Conservation (phyloP, 2,329 filamentous ascomycete genomes). For the Ophiostoma sp. region DNA sequence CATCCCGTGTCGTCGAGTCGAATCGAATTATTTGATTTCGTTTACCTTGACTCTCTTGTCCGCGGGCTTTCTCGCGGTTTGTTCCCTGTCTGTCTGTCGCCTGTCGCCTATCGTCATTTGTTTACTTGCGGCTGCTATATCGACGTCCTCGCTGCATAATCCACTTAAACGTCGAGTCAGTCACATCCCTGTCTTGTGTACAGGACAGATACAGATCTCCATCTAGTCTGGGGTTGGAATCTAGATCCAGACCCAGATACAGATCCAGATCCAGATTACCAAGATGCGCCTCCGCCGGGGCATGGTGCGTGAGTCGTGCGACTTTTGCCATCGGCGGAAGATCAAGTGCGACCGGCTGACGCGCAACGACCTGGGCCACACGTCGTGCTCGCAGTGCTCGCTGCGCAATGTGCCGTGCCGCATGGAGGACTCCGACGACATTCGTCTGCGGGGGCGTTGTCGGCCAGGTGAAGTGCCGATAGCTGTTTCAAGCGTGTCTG, state of each 20-base stretch:
- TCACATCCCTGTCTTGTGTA: background rate
- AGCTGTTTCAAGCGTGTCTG: background rate
- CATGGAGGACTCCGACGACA: conserved; percentile 28
- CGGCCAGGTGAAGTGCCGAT: conserved; percentile 4
- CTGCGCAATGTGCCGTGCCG: conserved; percentile 26
- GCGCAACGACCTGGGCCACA: conserved; percentile 26
- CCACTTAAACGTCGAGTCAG: background rate
- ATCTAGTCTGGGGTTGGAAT: background rate
- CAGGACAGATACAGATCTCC: background rate
- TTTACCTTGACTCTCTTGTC: background rate
- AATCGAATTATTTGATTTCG: background rate
- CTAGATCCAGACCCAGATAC: background rate
- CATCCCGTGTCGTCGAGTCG: conserved; percentile 7
- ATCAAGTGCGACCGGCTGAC: conserved; percentile 30
- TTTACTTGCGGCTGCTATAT: background rate
- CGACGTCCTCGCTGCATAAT: background rate
- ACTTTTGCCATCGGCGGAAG: conserved; percentile 28
- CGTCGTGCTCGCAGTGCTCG: conserved; percentile 29
- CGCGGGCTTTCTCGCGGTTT: background rate
- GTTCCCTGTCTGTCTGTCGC: background rate
- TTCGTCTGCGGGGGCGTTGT: conserved; percentile 25
- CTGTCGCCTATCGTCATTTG: background rate
- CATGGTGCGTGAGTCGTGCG: conserved; percentile 25
- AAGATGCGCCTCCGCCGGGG: conserved; percentile 24
- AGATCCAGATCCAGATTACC: background rate